Evolutionary conservation across 2,329 filamentous ascomycete genomes (phyloP), one percentile per base, ranked within the genome.

Genomic region (Nemania serpens): DNA sequence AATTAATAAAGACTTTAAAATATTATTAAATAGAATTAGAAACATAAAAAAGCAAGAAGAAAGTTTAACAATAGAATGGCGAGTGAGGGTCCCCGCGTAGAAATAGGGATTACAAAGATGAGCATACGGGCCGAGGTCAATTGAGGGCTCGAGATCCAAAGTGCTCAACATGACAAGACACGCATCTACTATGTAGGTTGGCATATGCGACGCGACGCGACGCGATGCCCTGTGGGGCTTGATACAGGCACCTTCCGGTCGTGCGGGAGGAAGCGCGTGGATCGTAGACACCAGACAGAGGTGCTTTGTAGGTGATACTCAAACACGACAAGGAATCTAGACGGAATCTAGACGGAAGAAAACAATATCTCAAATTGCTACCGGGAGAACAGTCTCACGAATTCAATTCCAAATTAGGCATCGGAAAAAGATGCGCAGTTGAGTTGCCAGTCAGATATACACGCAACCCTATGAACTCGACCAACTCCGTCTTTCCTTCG

Each of bases 401-500:
- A 11, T 46, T 20, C 33, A n/a, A 25, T 47, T 2, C 47, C 22
- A 52, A 36, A 47, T 11, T 22, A 50, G 36, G 4, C 20, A 25
- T 39, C 15, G 17, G 41, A 56, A 33, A 20, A 12, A 17, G 33
- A 56, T 11, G 17, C 22, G 52, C 12, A 49, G 52, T 50, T 48
- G 34, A 49, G 52, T 50, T 48, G 34, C 25, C 49, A 18, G 13
- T 39, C 39, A 65, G 48, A 36, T 54, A 33, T 57, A 65, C 50
- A 62, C 25, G 50, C 41, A 47, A 62, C 45, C 34, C 36, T 17
- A n/a, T 55, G 42, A 56, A 58, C 51, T 41, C 39, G 48, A 61
- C 52, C 41, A 57, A 62, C 59, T 52, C 62, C 59, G 12, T 34
- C 51, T 33, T 46, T 47, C 36, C 54, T 52, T 56, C 37, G n/a